These are phyloP conservation scores for Dactylellina sp. DNA, from an alignment of 2,329 filamentous ascomycete genomes.

Conservation along the genomic window DNA sequence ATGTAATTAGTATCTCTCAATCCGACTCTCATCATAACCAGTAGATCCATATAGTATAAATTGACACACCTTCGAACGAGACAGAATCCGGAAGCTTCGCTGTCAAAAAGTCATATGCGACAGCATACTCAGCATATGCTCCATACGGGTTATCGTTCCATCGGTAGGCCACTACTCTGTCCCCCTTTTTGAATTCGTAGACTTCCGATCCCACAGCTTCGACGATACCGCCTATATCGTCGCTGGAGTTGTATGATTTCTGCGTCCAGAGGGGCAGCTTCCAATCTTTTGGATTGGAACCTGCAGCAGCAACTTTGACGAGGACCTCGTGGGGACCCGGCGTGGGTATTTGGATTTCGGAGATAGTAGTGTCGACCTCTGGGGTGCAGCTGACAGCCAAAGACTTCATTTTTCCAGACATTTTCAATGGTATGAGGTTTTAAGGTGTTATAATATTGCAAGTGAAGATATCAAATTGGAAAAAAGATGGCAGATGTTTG, in stretches of 20 bases:
- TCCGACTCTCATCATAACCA: background rate
- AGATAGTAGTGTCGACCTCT: conserved; percentile 55
- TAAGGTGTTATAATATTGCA: no score
- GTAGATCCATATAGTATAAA: background rate
- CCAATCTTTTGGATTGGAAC: conserved; percentile 62
- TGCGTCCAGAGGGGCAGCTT: conserved; percentile 22
- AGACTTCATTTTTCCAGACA: conserved; percentile 61
- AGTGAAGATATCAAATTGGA: no score
- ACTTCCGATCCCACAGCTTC: conserved; percentile 38
- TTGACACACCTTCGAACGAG: conserved; percentile 67
- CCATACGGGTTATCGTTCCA: conserved; percentile 61
- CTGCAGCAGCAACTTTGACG: conserved; percentile 62
- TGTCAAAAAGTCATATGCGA: conserved; percentile 70
- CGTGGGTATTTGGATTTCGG: conserved; percentile 60
- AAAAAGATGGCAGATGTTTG: no score
- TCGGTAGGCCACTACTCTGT: conserved; percentile 67
- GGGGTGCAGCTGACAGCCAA: conserved; percentile 59
- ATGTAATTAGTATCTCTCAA: conserved; percentile 1
- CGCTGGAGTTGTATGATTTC: conserved; percentile 61
- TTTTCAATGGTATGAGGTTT: background rate
- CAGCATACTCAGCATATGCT: conserved; percentile 61
- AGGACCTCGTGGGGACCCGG: conserved; percentile 62
- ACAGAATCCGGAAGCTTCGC: conserved; percentile 69
- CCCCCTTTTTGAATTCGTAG: conserved; percentile 63
- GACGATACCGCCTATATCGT: conserved; percentile 61